Evolutionary conservation across 176 grass and related monocot species (phyloP), one percentile per base, ranked within the genome.

Genomic region (Areca catechu): DNA sequence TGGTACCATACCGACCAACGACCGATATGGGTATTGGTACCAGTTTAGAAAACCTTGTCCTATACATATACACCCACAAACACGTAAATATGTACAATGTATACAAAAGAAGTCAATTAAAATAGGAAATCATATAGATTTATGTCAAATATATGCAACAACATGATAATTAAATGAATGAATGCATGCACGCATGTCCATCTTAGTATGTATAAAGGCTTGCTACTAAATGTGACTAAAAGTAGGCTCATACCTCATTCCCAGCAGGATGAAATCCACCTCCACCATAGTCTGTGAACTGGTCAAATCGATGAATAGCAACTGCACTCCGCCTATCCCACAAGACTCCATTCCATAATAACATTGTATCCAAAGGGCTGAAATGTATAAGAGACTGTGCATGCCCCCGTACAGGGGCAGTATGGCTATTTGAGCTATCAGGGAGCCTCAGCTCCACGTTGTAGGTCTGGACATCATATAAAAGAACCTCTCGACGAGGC

Each of bases 231-330:
- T 7, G 34, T 43, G 20, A 16, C 49, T 58, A n/a, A 76, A 16
- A 23, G 34, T 30, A 53, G 43, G 50, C 53, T 17, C 4, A 49
- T 48, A 97, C 93, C 87, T 97, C 93, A 28, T 97, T 97, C 69
- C 93, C 93, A 49, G 87, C 78, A 70, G 93, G 93, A 80, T 97
- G 93, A 60, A 97, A 97, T 22, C 93, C 93, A 67, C 93, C 93
- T 0, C 93, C 93, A 24, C 93, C 79, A 28, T 91, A 97, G 68
- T 97, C 93, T 48, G 93, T 97, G 73, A 97, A 97, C 62, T 97
- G 93, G 52, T 97, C 93, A 62, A 97, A 97, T 54, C 80, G 81
- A 82, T 88, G 84, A 49, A 97, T 27, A 51, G 84, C 63, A 61
- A 68, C 72, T 7, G 75, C 55, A 47, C 63, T 72, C 23, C 87